Evolutionary conservation across 2,329 filamentous ascomycete genomes (phyloP).

Genomic region (Lojkania enalia): DNA sequence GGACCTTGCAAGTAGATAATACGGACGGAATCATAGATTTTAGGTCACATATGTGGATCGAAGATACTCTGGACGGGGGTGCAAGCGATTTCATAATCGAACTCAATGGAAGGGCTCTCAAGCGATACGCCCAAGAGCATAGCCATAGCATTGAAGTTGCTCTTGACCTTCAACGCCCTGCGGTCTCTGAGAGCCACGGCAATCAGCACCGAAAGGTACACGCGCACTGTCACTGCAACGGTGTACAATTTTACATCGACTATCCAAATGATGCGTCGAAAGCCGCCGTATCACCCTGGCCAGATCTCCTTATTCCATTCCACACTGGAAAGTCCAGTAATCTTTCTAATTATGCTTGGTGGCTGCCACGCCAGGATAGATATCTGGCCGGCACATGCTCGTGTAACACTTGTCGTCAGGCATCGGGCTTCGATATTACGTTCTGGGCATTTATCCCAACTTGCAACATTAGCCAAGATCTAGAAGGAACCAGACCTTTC

Average conservation of each 20-base stretch:
- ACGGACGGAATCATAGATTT: slow-evolving; percentile 34
- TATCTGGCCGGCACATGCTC: slow-evolving; percentile 48
- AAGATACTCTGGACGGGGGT: slow-evolving; percentile 58
- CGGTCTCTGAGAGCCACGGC: slow-evolving; percentile 3
- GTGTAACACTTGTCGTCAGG: slow-evolving; percentile 52
- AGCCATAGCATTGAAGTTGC: slow-evolving; percentile 21
- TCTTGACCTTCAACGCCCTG: slow-evolving; percentile 26
- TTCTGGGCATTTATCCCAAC: slow-evolving; percentile 52
- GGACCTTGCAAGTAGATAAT: slow-evolving; percentile 42
- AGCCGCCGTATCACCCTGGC: slow-evolving; percentile 44
- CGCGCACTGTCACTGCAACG: slow-evolving; percentile 52
- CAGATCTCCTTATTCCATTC: slow-evolving; percentile 42
- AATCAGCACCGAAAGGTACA: slow-evolving; percentile 29
- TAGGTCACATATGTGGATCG: slow-evolving; percentile 51
- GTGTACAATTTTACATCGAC: slow-evolving; percentile 49
- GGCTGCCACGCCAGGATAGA: slow-evolving; percentile 43
- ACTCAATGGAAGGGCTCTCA: slow-evolving; percentile 26
- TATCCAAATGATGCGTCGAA: slow-evolving; percentile 30
- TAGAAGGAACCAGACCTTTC: slow-evolving; percentile 20
- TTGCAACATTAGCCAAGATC: slow-evolving; percentile 44
- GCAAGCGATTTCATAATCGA: slow-evolving; percentile 52
- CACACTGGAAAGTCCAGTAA: slow-evolving; percentile 16
- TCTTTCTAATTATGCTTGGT: slow-evolving; percentile 24
- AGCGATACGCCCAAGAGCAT: slow-evolving; percentile 22
- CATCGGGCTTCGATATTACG: slow-evolving; percentile 49